Percentiles rank a stretch among this genome's conserved stretches.
phyloP scores from a whole-genome alignment of 2,329 filamentous ascomycete species.

The Pseudofabraea citricarpa region DNA sequence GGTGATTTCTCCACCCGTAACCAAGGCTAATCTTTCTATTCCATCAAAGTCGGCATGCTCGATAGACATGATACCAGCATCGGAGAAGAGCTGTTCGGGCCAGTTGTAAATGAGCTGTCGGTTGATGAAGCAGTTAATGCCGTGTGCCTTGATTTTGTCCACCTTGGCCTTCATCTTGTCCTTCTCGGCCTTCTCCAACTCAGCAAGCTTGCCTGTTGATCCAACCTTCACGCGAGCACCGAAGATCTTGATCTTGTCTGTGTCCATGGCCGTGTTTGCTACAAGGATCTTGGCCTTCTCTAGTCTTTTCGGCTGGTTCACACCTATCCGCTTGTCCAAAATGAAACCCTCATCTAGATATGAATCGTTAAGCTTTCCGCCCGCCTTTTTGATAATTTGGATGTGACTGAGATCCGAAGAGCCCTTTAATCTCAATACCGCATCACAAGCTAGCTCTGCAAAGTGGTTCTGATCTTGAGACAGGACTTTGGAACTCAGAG shows the following conservation, averaged over 20 bases:
- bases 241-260: constrained; percentile 99
- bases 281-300: constrained; percentile 98
- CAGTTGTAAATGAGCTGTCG: constrained; percentile 99
- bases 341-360: constrained; percentile 99
- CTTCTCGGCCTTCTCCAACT: constrained; percentile 94
- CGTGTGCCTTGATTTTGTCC: constrained; percentile 96
- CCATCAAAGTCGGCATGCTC: constrained; percentile 99
- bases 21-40: constrained; percentile 88
- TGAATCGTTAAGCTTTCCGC: constrained; percentile 94
- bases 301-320: constrained; percentile 95
- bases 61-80: constrained; percentile 96
- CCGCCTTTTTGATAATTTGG: constrained; percentile 99
- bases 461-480: constrained; percentile 93
- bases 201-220: constrained; percentile 94
- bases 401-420: constrained; percentile 96
- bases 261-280: constrained; percentile 98
- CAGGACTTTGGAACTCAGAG: constrained; percentile 94
- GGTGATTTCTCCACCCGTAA: constrained; percentile 95
- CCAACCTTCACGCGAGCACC: constrained; percentile 95
- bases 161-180: constrained; percentile 99
- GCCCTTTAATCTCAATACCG: constrained; percentile 82
- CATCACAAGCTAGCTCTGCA: constrained; percentile 81
- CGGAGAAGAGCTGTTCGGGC: constrained; percentile 97
- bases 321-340: constrained; percentile 97
- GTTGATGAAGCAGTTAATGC: constrained; percentile 99